Conservation (phyloP, 257 asterid genomes). For the Cynanchum wilfordii region DNA sequence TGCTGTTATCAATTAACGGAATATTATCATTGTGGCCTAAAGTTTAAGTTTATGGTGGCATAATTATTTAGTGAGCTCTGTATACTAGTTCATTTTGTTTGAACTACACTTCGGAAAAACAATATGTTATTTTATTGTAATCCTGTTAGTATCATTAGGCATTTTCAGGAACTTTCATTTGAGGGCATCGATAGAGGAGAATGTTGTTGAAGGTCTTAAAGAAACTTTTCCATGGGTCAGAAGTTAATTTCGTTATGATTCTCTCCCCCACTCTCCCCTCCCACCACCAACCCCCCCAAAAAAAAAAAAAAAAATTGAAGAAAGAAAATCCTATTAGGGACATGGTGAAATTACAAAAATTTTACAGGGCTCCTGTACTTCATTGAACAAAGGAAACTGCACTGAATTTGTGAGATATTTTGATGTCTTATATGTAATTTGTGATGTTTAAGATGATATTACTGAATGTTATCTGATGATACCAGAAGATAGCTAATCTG, state of each 20-base stretch:
- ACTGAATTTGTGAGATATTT: not conserved
- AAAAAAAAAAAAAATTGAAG: no score
- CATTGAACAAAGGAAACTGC: not conserved
- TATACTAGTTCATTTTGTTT: not conserved
- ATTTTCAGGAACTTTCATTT: not conserved
- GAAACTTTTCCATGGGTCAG: not conserved
- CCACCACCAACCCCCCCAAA: no score
- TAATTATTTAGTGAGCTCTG: not conserved
- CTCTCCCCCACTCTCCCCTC: no score
- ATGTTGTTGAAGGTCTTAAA: not conserved
- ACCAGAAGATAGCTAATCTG: not conserved
- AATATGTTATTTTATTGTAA: not conserved
- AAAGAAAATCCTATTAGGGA: no score
- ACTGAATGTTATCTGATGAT: not conserved
- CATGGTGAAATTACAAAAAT: not conserved
- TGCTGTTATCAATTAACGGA: no score
- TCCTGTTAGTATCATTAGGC: not conserved
- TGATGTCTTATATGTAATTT: not conserved
- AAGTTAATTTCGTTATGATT: not conserved
- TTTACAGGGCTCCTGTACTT: not conserved
- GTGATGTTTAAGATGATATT: not conserved
- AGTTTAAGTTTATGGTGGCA: no score
- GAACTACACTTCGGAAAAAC: not conserved
- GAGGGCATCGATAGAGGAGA: not conserved
- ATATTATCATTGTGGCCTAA: no score